Base-by-base conservation (phyloP, 2,329 filamentous ascomycete genomes). In the Beauveria varroae region DNA sequence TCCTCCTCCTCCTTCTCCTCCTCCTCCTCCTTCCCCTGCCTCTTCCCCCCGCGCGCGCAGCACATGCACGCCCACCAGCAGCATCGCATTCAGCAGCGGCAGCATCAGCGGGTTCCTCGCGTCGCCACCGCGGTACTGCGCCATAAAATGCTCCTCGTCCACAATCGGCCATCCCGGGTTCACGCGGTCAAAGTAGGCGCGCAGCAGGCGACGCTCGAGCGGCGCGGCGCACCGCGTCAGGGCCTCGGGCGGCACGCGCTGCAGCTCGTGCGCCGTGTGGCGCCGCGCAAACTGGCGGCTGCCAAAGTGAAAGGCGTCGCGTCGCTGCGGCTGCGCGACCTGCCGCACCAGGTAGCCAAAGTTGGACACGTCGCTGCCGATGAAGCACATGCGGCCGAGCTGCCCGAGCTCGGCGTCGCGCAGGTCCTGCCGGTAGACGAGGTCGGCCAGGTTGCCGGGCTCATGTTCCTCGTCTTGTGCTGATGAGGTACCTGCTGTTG, bases 311-410 rank as follows among this genome's bases (percentile, higher is more conserved):
- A 72, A 67, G 5, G 71, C 68, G 57, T 67, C 63, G 28, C 68
- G 66, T 14, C 70, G 49, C 20, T 49, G 62, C 22, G 66, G 59
- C 47, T 68, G 64, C 12, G 71, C 69, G 62, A 79, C 77, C 63
- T 82, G 80, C 14, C 79, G 78, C 30, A 83, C 76, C 47, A 83
- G 70, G 64, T 82, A 82, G 60, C 81, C 81, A 65, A 83, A 75
- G 62, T 83, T 84, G 40, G 81, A 84, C 62, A 81, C 76, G 64
- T 82, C 80, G 60, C 80, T 79, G 7, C 81, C 81, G 50, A 84
- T 80, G 65, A 81, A 84, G 61, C 79, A 81, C 12, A 80, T 76
- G 26, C 80, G 76, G 18, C 79, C 77, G 3, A 75, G 73, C 57
- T 74, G 71, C 41, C 76, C 72, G n/a, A 83, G 81, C 60, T 80